phyloP scores from a whole-genome alignment of 768 basidiomycete species.

The Epithele typhae region DNA sequence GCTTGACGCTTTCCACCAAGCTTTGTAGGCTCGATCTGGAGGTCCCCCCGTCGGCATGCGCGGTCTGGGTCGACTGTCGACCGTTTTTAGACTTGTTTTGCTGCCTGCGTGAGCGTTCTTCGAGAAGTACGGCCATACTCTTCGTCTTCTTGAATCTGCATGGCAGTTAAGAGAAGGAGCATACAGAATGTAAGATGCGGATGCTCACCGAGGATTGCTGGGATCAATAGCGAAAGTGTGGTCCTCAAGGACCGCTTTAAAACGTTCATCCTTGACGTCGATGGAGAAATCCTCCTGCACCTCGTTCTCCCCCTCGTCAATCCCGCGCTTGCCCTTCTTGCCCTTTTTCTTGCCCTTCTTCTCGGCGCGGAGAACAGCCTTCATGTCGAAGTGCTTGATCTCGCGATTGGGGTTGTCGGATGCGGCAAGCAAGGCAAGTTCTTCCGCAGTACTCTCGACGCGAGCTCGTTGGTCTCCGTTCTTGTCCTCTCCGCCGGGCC shows the following conservation, averaged over 20 bases:
- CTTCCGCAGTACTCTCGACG: conserved; percentile 51
- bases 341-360: conserved; percentile 49
- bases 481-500: conserved; percentile 16
- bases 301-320: conserved; percentile 55
- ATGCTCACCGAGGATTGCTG: conserved; percentile 83
- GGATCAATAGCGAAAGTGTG: conserved; percentile 95
- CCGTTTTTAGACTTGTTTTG: conserved; percentile 26
- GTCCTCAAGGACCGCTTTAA: conserved; percentile 84
- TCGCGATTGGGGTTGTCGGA: conserved; percentile 51
- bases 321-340: conserved; percentile 40
- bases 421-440: conserved; percentile 58
- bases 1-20: conserved; percentile 85
- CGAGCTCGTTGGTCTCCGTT: conserved; percentile 23
- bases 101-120: conserved; percentile 74
- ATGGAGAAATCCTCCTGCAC: conserved; percentile 79
- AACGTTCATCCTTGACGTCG: conserved; percentile 83
- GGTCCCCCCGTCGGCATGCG: conserved; percentile 11
- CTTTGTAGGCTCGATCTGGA: conserved; percentile 46
- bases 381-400: conserved; percentile 85
- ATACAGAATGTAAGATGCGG: background rate
- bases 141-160: conserved; percentile 89
- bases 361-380: conserved; percentile 83
- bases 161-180: background rate
- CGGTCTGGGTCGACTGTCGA: conserved; percentile 1
- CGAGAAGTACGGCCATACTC: conserved; percentile 79